phyloP scores from a whole-genome alignment of 2,329 filamentous ascomycete species.

The Aureobasidium lini region DNA sequence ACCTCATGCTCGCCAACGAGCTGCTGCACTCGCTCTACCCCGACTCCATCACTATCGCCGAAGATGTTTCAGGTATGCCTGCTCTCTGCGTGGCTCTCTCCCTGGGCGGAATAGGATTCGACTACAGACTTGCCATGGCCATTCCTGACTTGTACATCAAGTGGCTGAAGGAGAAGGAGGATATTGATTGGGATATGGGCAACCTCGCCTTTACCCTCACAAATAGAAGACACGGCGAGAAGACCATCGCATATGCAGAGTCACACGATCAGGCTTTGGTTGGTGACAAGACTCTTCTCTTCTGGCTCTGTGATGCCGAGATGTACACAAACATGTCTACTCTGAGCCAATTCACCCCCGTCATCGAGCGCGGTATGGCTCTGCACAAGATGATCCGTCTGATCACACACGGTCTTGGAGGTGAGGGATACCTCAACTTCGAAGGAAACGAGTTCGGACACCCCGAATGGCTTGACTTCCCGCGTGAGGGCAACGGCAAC shows the following conservation, averaged over 20 bases:
- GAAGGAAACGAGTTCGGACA: slow-evolving; percentile 99
- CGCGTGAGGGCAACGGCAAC: slow-evolving; percentile 60
- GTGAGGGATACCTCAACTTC: slow-evolving; percentile 97
- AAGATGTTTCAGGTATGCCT: slow-evolving; percentile 98
- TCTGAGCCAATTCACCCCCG: slow-evolving; percentile 71
- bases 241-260: slow-evolving; percentile 96
- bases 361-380: slow-evolving; percentile 84
- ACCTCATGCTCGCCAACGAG: slow-evolving; percentile 94
- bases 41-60: slow-evolving; percentile 80
- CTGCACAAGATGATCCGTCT: slow-evolving; percentile 97
- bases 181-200: slow-evolving; percentile 85
- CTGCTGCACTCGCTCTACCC: slow-evolving; percentile 90
- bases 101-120: slow-evolving; percentile 88
- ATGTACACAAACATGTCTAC: slow-evolving; percentile 97
- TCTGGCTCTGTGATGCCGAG: slow-evolving; percentile 96
- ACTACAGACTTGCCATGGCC: slow-evolving; percentile 96
- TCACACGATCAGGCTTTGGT: slow-evolving; percentile 97
- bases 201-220: slow-evolving; percentile 80
- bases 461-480: slow-evolving; percentile 98
- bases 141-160: slow-evolving; percentile 99
- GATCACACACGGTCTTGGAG: slow-evolving; percentile 81
- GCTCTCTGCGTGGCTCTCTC: slow-evolving; percentile 82
- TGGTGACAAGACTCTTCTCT: slow-evolving; percentile 92
- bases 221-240: slow-evolving; percentile 90
- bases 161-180: slow-evolving; percentile 85